Base-by-base conservation (phyloP, 106 monocot species). In the Acorus calamus region DNA sequence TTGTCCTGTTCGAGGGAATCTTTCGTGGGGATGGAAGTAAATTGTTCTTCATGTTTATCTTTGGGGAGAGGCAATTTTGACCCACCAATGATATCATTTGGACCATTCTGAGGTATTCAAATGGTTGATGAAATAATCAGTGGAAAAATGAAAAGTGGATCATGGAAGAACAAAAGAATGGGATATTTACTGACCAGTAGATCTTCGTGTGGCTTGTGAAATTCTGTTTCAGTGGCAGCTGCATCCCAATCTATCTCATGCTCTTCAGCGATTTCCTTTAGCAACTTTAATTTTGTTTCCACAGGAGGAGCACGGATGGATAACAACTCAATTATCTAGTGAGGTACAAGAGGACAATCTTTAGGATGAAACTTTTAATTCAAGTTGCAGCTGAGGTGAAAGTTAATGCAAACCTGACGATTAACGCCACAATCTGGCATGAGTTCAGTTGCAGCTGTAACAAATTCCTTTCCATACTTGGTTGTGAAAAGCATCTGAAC, bases 241-340 rank as follows among this genome's bases (percentile, higher is more conserved):
- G 98, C 83, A 75, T 99, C 92, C 98, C 98, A 99, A 48, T 99
- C 92, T 42, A 99, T 55, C 14, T 83, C 88, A 74, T 99, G 98
- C 71, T 92, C 92, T 67, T 85, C 92, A 14, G 98, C 98, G 65
- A 99, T 99, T 72, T 99, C 98, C 73, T 99, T 99, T 45, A 99
- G 69, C 14, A 99, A 71, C 70, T 92, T 99, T 66, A 99, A 7
- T 69, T 92, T 99, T 62, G 65, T 71, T 58, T 99, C 98, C 50
- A 76, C 83, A 42, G 88, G 59, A 59, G 98, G 98, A 52, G 88
- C 79, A 54, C 88, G 83, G 42, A 99, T 59, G 3, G 98, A 99
- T 48, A 99, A 73, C 57, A 99, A 45, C 73, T 99, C 88, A 65
- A 99, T 85, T 64, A 99, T 67, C 98, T 99, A 28, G 28, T 28